phyloP scores from a whole-genome alignment of 805 yeast genomes.

The Saccharomycopsis schoenii region DNA sequence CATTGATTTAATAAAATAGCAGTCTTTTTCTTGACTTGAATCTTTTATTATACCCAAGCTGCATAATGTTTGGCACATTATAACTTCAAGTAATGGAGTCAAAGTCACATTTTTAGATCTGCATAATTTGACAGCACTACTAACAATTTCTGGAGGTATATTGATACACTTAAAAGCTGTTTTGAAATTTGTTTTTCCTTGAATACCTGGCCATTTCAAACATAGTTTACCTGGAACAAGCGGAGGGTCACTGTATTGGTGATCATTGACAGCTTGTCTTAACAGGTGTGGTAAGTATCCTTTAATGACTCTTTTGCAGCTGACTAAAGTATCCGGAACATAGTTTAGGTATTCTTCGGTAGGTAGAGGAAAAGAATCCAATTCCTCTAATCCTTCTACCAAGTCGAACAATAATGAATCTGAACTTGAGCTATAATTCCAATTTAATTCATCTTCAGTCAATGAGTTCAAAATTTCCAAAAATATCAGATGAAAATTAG shows the following conservation, averaged over 20 bases:
- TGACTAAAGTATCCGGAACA: not conserved
- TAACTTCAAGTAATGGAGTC: conserved; percentile 1
- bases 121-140: not conserved
- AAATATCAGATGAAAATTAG: conserved; percentile 1
- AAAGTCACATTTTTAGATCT: conserved; percentile 2
- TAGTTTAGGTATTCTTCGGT: conserved; percentile 1
- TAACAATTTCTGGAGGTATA: not conserved
- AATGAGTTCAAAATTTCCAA: conserved; percentile 1
- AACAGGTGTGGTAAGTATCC: not conserved
- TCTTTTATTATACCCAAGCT: not conserved
- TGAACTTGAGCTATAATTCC: not conserved
- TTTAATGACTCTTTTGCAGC: not conserved
- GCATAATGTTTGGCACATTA: not conserved
- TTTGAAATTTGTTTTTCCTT: not conserved
- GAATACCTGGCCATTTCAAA: not conserved
- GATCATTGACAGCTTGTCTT: not conserved
- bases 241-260: conserved; percentile 1
- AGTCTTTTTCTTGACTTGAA: not conserved
- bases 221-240: not conserved
- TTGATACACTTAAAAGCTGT: conserved; percentile 2
- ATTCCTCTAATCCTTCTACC: not conserved
- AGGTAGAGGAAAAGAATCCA: conserved; percentile 3
- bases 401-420: conserved; percentile 3
- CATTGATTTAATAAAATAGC: not conserved
- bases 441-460: not conserved